These are phyloP conservation scores for Tetrahymena borealis DNA, from an alignment of 73 alveolate species.

Conservation along the genomic window DNA sequence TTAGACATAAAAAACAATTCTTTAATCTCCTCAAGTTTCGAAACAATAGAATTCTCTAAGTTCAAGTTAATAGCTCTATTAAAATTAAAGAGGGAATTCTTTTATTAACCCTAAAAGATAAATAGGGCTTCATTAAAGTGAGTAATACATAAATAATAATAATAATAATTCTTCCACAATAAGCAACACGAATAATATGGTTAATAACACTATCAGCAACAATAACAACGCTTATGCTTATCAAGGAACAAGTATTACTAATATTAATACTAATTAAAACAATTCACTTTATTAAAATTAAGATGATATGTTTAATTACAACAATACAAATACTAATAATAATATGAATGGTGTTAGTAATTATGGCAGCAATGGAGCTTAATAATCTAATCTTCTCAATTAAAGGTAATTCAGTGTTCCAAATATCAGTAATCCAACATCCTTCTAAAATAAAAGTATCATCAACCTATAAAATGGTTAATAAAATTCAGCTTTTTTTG, in stretches of 20 bases:
- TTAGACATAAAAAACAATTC: neutral
- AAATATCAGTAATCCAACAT: neutral
- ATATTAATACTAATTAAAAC: neutral
- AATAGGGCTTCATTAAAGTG: neutral
- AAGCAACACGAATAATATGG: neutral
- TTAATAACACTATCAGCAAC: neutral
- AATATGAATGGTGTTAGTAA: neutral
- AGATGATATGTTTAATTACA: neutral
- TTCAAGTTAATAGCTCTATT: neutral
- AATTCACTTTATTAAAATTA: neutral
- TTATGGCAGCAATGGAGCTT: neutral
- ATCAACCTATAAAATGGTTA: neutral
- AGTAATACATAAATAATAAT: neutral
- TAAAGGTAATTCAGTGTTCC: neutral
- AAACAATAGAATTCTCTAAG: neutral
- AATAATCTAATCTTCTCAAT: neutral
- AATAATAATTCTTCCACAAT: neutral
- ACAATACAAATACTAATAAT: neutral
- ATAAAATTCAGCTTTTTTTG: neutral
- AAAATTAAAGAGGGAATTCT: neutral
- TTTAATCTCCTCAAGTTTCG: neutral
- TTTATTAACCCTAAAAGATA: neutral
- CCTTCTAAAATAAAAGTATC: neutral
- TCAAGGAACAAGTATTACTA: too few relatives aligned
- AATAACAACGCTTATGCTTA: neutral